These are phyloP conservation scores for Rhizopogon salebrosus DNA, from an alignment of 768 basidiomycete genomes.

Conservation along the genomic window DNA sequence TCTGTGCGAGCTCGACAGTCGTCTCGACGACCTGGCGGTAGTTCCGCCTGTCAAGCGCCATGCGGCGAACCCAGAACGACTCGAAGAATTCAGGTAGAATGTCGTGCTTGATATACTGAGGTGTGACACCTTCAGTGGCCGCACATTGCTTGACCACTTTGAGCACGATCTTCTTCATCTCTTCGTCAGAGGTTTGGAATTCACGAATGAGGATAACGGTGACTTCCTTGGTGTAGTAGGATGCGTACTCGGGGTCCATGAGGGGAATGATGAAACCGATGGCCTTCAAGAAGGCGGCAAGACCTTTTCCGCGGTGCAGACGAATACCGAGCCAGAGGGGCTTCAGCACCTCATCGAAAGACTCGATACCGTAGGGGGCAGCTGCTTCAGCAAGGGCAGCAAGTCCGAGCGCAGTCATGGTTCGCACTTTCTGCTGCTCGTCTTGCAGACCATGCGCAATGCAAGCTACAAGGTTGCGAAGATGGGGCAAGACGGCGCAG, in stretches of 20 bases:
- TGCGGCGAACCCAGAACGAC: no score
- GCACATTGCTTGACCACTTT: conserved; percentile 99
- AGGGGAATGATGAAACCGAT: conserved; percentile 99
- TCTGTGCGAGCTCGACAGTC: conserved; percentile 84
- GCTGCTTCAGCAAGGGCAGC: conserved; percentile 96
- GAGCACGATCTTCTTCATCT: conserved; percentile 99
- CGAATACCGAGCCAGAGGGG: conserved; percentile 77
- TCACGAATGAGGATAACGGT: conserved; percentile 96
- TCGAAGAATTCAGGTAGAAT: no score
- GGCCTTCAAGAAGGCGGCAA: conserved; percentile 80
- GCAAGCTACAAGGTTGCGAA: conserved; percentile 94
- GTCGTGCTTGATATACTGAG: conserved; percentile 94
- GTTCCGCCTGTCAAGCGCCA: no score
- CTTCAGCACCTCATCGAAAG: conserved; percentile 92
- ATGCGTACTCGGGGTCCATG: conserved; percentile 99
- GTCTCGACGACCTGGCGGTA: no score
- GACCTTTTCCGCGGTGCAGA: conserved; percentile 72
- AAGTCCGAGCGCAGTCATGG: conserved; percentile 72
- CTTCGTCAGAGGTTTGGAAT: conserved; percentile 98
- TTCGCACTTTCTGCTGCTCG: conserved; percentile 76
- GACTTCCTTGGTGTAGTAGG: conserved; percentile 98
- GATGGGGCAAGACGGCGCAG: conserved; percentile 93
- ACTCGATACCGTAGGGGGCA: conserved; percentile 98
- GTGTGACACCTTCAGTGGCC: conserved; percentile 95
- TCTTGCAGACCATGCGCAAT: conserved; percentile 80